Evolutionary conservation across 805 yeast genomes (phyloP).

Genomic region (Komagataella phaffii): DNA sequence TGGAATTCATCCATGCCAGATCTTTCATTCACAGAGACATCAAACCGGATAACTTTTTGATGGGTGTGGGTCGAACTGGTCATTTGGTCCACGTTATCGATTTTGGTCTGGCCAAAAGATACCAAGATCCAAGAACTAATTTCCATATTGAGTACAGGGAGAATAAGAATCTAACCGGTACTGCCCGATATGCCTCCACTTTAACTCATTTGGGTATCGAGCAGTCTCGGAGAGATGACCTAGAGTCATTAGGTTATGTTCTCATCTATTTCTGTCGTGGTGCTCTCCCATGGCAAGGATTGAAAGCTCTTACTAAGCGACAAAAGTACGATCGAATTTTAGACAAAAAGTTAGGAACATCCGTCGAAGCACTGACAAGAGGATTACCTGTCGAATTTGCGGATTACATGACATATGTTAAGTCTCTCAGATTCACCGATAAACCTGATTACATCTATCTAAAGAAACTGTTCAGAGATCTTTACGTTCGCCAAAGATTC

Average conservation of each 20-base stretch:
- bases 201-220: slow-evolving; percentile 96
- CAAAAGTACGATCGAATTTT: slow-evolving; percentile 94
- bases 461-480: slow-evolving; percentile 80
- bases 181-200: slow-evolving; percentile 91
- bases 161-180: slow-evolving; percentile 92
- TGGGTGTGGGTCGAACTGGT: slow-evolving; percentile 91
- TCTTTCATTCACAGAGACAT: slow-evolving; percentile 80
- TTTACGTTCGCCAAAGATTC: slow-evolving; percentile 78
- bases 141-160: slow-evolving; percentile 93
- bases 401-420: slow-evolving; percentile 77
- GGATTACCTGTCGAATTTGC: slow-evolving; percentile 89
- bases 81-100: slow-evolving; percentile 90
- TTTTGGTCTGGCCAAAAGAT: slow-evolving; percentile 89
- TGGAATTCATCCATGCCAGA: slow-evolving; percentile 91
- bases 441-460: slow-evolving; percentile 88
- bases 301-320: slow-evolving; percentile 92
- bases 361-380: slow-evolving; percentile 73
- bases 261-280: slow-evolving; percentile 91
- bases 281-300: slow-evolving; percentile 96
- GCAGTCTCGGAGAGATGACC: slow-evolving; percentile 92
- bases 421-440: slow-evolving; percentile 87
- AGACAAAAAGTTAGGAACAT: slow-evolving; percentile 88
- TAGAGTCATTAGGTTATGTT: slow-evolving; percentile 90
- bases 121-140: slow-evolving; percentile 87
- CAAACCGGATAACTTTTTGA: slow-evolving; percentile 73